These are phyloP conservation scores for Balamuthia mandrillaris DNA, from an alignment of 208 protist genomes.

Conservation along the genomic window DNA sequence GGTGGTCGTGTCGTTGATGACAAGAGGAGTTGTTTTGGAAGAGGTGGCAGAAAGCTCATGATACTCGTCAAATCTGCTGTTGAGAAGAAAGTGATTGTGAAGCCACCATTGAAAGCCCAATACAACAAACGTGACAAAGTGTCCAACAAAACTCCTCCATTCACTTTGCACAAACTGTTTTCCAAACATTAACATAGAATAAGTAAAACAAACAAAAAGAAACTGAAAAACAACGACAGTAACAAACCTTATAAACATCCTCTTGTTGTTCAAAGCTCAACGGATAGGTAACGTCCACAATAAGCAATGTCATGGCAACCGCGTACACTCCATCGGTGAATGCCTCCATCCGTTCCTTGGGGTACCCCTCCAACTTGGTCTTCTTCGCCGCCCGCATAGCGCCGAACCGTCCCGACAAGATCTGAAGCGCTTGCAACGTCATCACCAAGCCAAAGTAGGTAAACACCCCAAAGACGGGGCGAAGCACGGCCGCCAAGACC, in stretches of 20 bases:
- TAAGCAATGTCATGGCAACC: not conserved
- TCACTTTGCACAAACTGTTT: not conserved
- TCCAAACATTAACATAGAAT: not conserved
- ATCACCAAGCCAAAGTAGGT: no score
- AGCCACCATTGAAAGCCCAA: not conserved
- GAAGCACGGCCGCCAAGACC: no score
- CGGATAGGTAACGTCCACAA: not conserved
- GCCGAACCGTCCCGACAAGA: no score
- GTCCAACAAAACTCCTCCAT: not conserved
- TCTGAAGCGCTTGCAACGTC: no score
- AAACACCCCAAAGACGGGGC: no score
- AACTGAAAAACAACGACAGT: not conserved
- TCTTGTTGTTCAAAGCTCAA: not conserved
- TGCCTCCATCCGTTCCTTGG: not conserved
- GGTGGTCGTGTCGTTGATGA: not conserved
- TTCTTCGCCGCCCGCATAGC: no score
- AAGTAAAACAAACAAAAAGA: not conserved
- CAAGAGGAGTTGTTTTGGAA: no score
- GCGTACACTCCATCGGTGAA: slow-evolving; percentile 20
- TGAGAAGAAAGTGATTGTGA: not conserved
- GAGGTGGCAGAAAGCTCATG: no score
- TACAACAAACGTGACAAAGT: not conserved
- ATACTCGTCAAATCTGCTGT: not conserved
- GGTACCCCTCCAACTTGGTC: not conserved
- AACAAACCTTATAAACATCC: not conserved